Percentiles rank a stretch among this genome's conserved stretches.
Evolutionary conservation across 805 yeast genomes (phyloP).

Genomic region (Pichia sporocuriosa): DNA sequence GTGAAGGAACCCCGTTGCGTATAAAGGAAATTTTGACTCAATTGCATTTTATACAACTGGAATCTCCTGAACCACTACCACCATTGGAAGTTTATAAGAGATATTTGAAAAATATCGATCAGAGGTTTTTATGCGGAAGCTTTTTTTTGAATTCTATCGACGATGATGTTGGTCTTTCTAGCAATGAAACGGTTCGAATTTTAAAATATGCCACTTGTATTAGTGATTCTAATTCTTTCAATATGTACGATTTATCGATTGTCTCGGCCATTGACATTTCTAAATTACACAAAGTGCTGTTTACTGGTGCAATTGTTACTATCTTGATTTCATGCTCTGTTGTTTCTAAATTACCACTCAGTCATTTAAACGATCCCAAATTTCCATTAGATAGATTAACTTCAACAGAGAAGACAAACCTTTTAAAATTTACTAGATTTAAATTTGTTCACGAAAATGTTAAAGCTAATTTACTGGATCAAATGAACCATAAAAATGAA

Average conservation of each 20-base stretch:
- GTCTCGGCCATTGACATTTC: slow-evolving; percentile 32
- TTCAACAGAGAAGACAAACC: slow-evolving; percentile 28
- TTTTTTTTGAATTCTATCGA: slow-evolving; percentile 6
- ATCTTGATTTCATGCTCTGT: slow-evolving; percentile 35
- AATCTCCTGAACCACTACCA: not conserved
- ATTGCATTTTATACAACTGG: slow-evolving; percentile 15
- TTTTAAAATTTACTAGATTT: slow-evolving; percentile 33
- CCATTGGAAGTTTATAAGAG: slow-evolving; percentile 1
- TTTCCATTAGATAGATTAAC: slow-evolving; percentile 14
- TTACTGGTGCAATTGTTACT: slow-evolving; percentile 28
- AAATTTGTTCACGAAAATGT: slow-evolving; percentile 37
- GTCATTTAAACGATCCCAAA: slow-evolving; percentile 25
- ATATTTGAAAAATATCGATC: not conserved
- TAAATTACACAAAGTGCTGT: slow-evolving; percentile 30
- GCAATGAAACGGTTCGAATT: slow-evolving; percentile 12
- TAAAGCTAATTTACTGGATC: slow-evolving; percentile 28
- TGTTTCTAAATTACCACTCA: slow-evolving; percentile 43
- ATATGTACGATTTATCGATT: slow-evolving; percentile 32
- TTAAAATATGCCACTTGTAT: slow-evolving; percentile 39
- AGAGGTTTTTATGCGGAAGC: slow-evolving; percentile 4
- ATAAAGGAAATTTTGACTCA: slow-evolving; percentile 29
- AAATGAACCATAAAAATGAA: slow-evolving; percentile 24
- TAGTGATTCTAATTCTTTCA: slow-evolving; percentile 32
- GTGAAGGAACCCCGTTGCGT: slow-evolving; percentile 21
- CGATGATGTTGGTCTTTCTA: too few relatives aligned